phyloP scores from a whole-genome alignment of 371 early-diverging fungal species.

The Rhizomucor pusillus region DNA sequence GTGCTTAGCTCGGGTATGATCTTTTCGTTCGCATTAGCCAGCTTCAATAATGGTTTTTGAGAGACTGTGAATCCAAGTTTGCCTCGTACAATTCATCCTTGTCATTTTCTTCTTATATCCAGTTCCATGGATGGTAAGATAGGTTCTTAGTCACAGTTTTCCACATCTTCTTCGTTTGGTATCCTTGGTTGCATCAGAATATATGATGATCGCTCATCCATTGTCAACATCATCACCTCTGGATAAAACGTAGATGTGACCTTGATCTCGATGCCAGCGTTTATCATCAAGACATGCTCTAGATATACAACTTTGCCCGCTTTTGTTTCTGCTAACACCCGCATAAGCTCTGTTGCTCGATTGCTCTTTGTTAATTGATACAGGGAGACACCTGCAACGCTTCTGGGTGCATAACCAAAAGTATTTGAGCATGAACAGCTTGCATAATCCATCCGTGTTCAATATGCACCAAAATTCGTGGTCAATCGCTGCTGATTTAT shows the following conservation, averaged over 20 bases:
- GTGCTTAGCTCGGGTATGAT: conserved; percentile 38
- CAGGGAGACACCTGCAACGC: conserved; percentile 51
- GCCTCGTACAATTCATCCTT: neutral
- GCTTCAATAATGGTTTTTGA: neutral
- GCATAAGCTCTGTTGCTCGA: conserved; percentile 46
- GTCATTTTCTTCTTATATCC: conserved; percentile 12
- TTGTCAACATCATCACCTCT: conserved; percentile 24
- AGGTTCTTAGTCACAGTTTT: conserved; percentile 13
- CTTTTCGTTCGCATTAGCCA: neutral
- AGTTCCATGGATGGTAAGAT: conserved; percentile 28
- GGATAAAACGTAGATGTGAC: conserved; percentile 50
- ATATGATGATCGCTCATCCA: conserved; percentile 29
- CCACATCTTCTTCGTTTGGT: conserved; percentile 11
- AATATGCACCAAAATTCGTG: conserved; percentile 63
- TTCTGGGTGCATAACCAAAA: conserved; percentile 43
- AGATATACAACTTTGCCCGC: conserved; percentile 45
- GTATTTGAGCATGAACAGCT: conserved; percentile 39
- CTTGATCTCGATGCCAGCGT: conserved; percentile 37
- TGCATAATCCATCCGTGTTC: conserved; percentile 53
- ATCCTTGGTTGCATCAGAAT: conserved; percentile 40
- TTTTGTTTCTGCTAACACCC: conserved; percentile 46
- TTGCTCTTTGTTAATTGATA: conserved; percentile 56
- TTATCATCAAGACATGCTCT: conserved; percentile 38
- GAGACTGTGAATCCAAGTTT: neutral
- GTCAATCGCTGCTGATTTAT: conserved; percentile 7